Evolutionary conservation across 163 green algal genomes (phyloP).

Genomic region (Scenedesmus sp.): DNA sequence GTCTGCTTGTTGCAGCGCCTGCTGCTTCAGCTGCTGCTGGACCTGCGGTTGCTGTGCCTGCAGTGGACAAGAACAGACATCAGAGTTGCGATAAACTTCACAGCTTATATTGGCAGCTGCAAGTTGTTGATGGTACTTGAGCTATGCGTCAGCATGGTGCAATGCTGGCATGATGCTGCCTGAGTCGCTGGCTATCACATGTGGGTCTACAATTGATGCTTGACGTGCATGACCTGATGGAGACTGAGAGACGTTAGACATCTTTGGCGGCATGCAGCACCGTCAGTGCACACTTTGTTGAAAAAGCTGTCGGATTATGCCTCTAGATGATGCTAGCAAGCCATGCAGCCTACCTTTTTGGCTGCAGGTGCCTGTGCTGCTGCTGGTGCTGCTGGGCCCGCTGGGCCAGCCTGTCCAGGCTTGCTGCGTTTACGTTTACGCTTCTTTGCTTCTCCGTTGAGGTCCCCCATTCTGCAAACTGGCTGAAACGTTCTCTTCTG

Average conservation of each 20-base stretch:
- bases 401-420: neutral
- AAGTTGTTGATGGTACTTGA: neutral
- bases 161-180: neutral
- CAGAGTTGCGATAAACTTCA: no score
- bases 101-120: neutral
- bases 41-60: conserved; percentile 36
- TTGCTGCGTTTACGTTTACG: conserved; percentile 54
- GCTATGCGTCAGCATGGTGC: neutral
- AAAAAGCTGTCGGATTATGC: no score
- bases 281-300: neutral
- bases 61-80: neutral
- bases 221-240: neutral
- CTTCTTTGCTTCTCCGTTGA: conserved; percentile 26
- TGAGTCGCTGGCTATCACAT: no score
- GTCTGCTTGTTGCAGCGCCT: neutral
- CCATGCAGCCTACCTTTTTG: conserved; percentile 9
- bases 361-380: conserved; percentile 10
- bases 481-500: neutral
- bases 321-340: neutral
- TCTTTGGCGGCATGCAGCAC: neutral
- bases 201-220: no score
- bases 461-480: conserved; percentile 19
- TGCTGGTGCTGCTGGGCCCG: neutral
- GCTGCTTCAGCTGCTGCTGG: conserved; percentile 35
- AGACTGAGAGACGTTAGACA: neutral